A percentile compares a stretch with the other conserved stretches of the same genome.
Evolutionary conservation across 2,329 filamentous ascomycete genomes (phyloP).

Genomic region (Alternaria brassicae): DNA sequence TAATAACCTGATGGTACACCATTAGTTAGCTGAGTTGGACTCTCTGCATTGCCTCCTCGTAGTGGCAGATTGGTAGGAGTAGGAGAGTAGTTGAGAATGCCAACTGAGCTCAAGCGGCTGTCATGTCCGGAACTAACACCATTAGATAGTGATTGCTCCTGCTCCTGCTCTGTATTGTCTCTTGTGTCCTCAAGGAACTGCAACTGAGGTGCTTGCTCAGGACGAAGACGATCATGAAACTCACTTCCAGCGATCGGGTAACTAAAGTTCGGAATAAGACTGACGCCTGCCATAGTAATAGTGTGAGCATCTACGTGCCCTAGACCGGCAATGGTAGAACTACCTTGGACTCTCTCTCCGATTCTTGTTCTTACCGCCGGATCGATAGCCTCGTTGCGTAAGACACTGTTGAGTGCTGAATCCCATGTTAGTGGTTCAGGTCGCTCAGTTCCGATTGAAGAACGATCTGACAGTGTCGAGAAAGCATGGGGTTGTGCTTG

Average conservation of each 20-base stretch:
- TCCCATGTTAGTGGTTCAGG: conserved; percentile 19
- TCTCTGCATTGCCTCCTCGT: background rate
- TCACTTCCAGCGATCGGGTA: conserved; percentile 20
- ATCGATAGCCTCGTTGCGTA: conserved; percentile 12
- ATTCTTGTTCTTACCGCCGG: conserved; percentile 9
- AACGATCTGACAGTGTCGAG: background rate
- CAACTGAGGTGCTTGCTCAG: background rate
- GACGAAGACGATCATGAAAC: conserved; percentile 18
- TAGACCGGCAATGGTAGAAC: background rate
- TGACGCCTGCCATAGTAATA: conserved; percentile 6
- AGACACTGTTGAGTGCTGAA: conserved; percentile 13
- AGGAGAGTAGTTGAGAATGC: background rate
- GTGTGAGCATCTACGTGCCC: background rate
- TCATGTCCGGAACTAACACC: background rate
- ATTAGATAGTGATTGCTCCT: background rate
- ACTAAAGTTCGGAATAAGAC: conserved; percentile 37
- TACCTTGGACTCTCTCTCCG: background rate
- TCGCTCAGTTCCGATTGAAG: background rate
- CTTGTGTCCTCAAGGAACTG: background rate
- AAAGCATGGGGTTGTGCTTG: background rate
- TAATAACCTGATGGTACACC: conserved; percentile 3
- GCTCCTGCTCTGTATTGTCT: background rate
- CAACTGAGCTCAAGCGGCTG: background rate
- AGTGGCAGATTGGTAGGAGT: background rate
- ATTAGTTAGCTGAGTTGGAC: background rate